Evolutionary conservation across 331 rosid species (phyloP).

Genomic region (Rosa hybrid): DNA sequence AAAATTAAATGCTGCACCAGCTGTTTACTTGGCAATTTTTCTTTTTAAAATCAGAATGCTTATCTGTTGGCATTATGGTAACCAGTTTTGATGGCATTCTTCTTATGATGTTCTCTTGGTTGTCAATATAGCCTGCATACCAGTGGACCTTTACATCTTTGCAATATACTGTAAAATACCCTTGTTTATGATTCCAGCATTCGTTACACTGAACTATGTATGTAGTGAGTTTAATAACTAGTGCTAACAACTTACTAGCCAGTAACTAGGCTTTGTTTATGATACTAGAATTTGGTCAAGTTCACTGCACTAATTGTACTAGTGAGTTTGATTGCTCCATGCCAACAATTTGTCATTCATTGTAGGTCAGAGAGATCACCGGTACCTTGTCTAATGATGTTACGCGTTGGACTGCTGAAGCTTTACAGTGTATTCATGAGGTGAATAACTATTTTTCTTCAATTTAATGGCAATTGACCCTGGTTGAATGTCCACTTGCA

Average conservation of each 20-base stretch:
- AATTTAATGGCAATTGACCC: background rate
- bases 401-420: constrained; percentile 61
- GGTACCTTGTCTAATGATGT: constrained; percentile 19
- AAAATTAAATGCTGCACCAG: background rate
- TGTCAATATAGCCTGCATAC: background rate
- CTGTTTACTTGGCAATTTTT: background rate
- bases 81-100: background rate
- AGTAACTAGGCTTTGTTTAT: background rate
- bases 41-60: background rate
- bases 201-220: background rate
- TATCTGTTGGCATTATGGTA: background rate
- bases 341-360: background rate
- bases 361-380: constrained; percentile 31
- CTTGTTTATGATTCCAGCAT: background rate
- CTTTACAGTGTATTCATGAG: constrained; percentile 45
- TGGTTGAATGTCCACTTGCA: background rate
- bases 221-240: background rate
- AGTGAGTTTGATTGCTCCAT: background rate
- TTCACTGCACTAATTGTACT: background rate
- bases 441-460: constrained; percentile 14
- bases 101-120: constrained; percentile 4
- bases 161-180: background rate
- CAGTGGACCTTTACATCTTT: background rate
- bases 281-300: background rate
- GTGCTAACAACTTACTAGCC: background rate